Evolutionary conservation across 805 yeast genomes (phyloP).

Genomic region (Pichia rugopelliculosa): DNA sequence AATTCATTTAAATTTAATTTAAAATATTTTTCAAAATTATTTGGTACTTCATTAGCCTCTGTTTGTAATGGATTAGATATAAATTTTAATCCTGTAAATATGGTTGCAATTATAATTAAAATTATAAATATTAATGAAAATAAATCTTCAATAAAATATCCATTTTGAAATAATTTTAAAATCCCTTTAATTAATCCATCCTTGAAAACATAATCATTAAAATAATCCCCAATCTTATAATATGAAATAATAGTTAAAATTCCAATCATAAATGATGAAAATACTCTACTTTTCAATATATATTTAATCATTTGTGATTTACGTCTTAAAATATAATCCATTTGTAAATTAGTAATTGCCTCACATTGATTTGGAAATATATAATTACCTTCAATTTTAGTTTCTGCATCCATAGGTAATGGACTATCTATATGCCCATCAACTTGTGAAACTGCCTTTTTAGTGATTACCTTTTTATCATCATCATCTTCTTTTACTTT

Average conservation of each 20-base stretch:
- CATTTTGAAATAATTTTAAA: slow-evolving; percentile 13
- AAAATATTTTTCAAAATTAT: slow-evolving; percentile 34
- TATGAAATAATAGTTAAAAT: slow-evolving; percentile 17
- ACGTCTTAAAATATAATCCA: slow-evolving; percentile 47
- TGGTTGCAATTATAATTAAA: slow-evolving; percentile 30
- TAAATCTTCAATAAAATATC: slow-evolving; percentile 22
- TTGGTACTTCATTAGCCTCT: slow-evolving; percentile 31
- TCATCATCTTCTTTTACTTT: neutral
- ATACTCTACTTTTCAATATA: slow-evolving; percentile 40
- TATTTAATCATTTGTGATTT: slow-evolving; percentile 41
- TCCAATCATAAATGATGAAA: slow-evolving; percentile 25
- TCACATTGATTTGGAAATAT: slow-evolving; percentile 52
- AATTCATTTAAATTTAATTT: slow-evolving; percentile 46
- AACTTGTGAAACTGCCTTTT: no score
- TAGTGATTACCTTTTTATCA: neutral
- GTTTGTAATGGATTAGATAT: slow-evolving; percentile 43
- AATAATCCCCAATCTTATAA: slow-evolving; percentile 17
- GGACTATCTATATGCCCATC: slow-evolving; percentile 29
- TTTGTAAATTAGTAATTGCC: slow-evolving; percentile 54
- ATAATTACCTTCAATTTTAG: slow-evolving; percentile 42
- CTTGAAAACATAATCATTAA: slow-evolving; percentile 20
- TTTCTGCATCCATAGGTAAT: slow-evolving; percentile 41
- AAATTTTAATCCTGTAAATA: slow-evolving; percentile 34
- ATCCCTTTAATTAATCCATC: slow-evolving; percentile 10
- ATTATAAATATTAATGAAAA: slow-evolving; percentile 33